Percentiles rank a stretch among this genome's conserved stretches.
Evolutionary conservation across 129 eudicot species (phyloP).

Genomic region (Rutidosis leptorrhynchoides): DNA sequence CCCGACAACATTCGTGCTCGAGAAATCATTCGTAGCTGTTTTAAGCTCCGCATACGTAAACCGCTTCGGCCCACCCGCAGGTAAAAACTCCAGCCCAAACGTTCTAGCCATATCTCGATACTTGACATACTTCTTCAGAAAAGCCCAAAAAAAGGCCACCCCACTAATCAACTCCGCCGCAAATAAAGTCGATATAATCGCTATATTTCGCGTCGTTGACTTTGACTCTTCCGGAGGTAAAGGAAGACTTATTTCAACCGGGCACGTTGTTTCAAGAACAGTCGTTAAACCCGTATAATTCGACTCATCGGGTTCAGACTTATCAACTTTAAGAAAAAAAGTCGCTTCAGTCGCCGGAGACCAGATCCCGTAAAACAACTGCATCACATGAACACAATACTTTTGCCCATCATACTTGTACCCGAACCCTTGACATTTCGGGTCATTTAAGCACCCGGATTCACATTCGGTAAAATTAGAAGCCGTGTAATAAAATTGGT

Average conservation of each 20-base stretch:
- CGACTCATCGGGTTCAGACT: slow-evolving; percentile 40
- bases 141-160: slow-evolving; percentile 79
- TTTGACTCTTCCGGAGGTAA: slow-evolving; percentile 60
- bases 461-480: slow-evolving; percentile 45
- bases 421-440: slow-evolving; percentile 58
- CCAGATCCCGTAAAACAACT: slow-evolving; percentile 58
- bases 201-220: slow-evolving; percentile 64
- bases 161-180: slow-evolving; percentile 84
- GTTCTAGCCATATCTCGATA: slow-evolving; percentile 93
- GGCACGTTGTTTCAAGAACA: slow-evolving; percentile 62
- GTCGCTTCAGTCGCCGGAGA: slow-evolving; percentile 57
- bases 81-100: slow-evolving; percentile 78
- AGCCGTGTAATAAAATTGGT: slow-evolving; percentile 1
- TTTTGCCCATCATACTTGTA: slow-evolving; percentile 57
- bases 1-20: slow-evolving; percentile 52
- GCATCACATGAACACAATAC: slow-evolving; percentile 49
- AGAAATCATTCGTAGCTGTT: slow-evolving; percentile 62
- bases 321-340: slow-evolving; percentile 59
- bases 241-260: slow-evolving; percentile 65
- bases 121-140: slow-evolving; percentile 70
- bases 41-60: slow-evolving; percentile 71
- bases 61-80: slow-evolving; percentile 78
- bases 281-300: slow-evolving; percentile 61
- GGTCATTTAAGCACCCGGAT: slow-evolving; percentile 37
- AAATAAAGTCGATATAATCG: slow-evolving; percentile 57